A percentile compares a stretch with the other conserved stretches of the same genome.
phyloP scores from a whole-genome alignment of 768 basidiomycete species.

The Hysterangium stoloniferum region DNA sequence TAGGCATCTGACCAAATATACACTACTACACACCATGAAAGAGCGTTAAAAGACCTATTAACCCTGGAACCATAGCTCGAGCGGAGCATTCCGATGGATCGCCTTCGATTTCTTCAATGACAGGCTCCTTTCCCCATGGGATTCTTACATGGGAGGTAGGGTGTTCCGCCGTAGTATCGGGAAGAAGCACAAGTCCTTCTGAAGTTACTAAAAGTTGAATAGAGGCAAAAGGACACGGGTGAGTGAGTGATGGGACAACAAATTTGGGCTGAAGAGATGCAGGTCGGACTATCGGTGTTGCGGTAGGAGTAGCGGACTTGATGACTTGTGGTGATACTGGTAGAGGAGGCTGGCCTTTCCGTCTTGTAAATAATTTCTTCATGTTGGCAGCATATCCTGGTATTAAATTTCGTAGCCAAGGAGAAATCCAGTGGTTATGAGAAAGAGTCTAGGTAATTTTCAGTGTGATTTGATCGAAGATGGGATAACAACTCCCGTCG shows the following conservation, averaged over 20 bases:
- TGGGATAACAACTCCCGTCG: too few species aligned
- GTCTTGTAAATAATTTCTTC: conserved; percentile 3
- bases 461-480: too few species aligned
- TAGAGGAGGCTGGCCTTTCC: background rate
- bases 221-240: conserved; percentile 64
- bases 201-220: conserved; percentile 53
- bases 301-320: too few species aligned
- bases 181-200: conserved; percentile 61
- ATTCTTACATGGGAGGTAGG: conserved; percentile 35
- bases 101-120: conserved; percentile 42
- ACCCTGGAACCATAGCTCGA: conserved; percentile 59
- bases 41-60: conserved; percentile 66
- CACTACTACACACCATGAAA: conserved; percentile 49
- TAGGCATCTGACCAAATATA: conserved; percentile 9
- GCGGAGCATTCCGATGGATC: conserved; percentile 44
- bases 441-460: too few species aligned
- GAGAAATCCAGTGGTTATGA: too few species aligned
- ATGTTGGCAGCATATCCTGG: background rate
- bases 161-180: conserved; percentile 29
- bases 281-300: background rate
- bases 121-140: conserved; percentile 52
- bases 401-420: too few species aligned
- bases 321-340: background rate
- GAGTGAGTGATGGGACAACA: conserved; percentile 60
- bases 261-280: conserved; percentile 50